A percentile compares a stretch with the other conserved stretches of the same genome.
These are phyloP conservation scores for Staphylotrichum longicolle DNA, from an alignment of 495 filamentous ascomycete genomes.

Conservation along the genomic window DNA sequence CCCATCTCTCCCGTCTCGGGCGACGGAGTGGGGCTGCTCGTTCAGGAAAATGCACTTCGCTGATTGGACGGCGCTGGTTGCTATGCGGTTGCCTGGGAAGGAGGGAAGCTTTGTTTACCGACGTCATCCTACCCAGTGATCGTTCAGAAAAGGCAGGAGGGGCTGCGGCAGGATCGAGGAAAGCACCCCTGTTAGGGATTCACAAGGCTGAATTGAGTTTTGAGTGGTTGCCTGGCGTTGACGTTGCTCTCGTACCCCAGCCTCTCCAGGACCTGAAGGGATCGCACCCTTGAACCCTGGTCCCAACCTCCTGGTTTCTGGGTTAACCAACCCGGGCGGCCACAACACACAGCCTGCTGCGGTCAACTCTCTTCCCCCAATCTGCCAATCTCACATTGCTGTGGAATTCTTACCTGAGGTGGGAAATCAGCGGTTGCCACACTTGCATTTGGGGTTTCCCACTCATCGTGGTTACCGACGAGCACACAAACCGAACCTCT, in stretches of 20 bases:
- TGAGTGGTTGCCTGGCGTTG: neutral
- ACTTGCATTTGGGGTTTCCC: no score
- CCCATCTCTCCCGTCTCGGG: no score
- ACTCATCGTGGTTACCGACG: no score
- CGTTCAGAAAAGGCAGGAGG: neutral
- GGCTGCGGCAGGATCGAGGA: neutral
- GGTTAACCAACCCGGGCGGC: slow-evolving; percentile 32
- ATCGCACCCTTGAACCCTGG: neutral
- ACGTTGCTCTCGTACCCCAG: neutral
- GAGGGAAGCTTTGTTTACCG: slow-evolving; percentile 21
- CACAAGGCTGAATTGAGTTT: slow-evolving; percentile 5
- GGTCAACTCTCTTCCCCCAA: neutral
- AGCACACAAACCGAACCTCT: neutral
- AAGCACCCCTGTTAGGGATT: neutral
- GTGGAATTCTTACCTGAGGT: neutral
- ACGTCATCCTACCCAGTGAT: slow-evolving; percentile 15
- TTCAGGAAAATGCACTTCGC: neutral
- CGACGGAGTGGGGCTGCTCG: no score
- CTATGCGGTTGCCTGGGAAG: slow-evolving; percentile 18
- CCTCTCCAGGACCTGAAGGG: neutral
- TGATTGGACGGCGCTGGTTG: slow-evolving; percentile 12
- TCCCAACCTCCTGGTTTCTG: slow-evolving; percentile 34
- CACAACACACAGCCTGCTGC: slow-evolving; percentile 17
- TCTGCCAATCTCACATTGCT: neutral
- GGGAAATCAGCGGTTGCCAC: neutral